A percentile compares a stretch with the other conserved stretches of the same genome.
phyloP scores from a whole-genome alignment of 1,284 basidiomycete species.

The Cystobasidium pallidum region DNA sequence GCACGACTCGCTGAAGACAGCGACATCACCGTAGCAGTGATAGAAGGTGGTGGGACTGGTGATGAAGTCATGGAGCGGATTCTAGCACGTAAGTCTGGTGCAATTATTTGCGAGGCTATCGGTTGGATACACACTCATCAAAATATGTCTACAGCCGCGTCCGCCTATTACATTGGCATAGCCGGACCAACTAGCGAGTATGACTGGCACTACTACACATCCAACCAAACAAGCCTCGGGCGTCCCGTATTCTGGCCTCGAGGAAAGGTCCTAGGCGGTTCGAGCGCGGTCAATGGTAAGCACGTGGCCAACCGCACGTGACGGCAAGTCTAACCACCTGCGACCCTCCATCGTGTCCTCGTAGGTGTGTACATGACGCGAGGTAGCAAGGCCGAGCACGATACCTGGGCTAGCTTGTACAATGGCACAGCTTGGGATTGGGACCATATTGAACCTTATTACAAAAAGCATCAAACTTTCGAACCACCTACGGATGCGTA shows the following conservation, averaged over 20 bases:
- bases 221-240: slow-evolving; percentile 60
- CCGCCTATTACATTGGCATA: slow-evolving; percentile 63
- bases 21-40: slow-evolving; percentile 65
- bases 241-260: slow-evolving; percentile 50
- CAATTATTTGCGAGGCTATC: too few species aligned
- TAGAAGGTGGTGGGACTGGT: slow-evolving; percentile 71
- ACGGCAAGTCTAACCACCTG: slow-evolving; percentile 56
- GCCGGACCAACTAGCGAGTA: slow-evolving; percentile 60
- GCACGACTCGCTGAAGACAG: slow-evolving; percentile 71
- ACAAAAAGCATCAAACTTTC: slow-evolving; percentile 53
- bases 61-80: slow-evolving; percentile 58
- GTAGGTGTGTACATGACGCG: slow-evolving; percentile 61
- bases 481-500: slow-evolving; percentile 46
- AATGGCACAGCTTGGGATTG: slow-evolving; percentile 40
- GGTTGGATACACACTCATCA: too few species aligned
- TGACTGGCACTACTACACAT: slow-evolving; percentile 69
- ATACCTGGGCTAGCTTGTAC: slow-evolving; percentile 56
- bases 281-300: slow-evolving; percentile 49
- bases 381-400: slow-evolving; percentile 57
- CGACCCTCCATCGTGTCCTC: background rate
- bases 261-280: slow-evolving; percentile 51
- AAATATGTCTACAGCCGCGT: slow-evolving; percentile 57
- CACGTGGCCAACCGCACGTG: background rate
- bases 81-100: slow-evolving; percentile 30
- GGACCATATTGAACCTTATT: slow-evolving; percentile 25